These are phyloP conservation scores for Lasiosphaeria ovina DNA, from an alignment of 495 filamentous ascomycete species.

Conservation along the genomic window DNA sequence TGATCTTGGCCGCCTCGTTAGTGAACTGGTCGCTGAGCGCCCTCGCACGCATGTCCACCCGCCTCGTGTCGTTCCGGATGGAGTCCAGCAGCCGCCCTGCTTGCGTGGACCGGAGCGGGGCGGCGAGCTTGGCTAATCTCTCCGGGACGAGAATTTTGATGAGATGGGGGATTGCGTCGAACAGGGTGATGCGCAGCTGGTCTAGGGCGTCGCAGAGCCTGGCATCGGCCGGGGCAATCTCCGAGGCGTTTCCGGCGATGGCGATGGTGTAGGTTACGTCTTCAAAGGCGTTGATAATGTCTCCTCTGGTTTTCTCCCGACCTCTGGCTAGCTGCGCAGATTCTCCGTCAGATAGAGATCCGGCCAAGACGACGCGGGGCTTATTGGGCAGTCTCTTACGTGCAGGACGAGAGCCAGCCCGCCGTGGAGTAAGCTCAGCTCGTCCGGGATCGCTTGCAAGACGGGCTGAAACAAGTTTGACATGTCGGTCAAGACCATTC, in stretches of 20 bases:
- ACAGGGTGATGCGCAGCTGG: slow-evolving; percentile 5
- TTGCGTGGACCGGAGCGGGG: slow-evolving; percentile 4
- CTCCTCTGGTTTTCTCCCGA: slow-evolving; percentile 1
- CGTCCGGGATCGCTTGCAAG: slow-evolving; percentile 13
- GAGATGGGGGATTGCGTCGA: slow-evolving; percentile 6
- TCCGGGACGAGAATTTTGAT: slow-evolving; percentile 6
- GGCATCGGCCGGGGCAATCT: background rate
- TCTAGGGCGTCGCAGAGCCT: slow-evolving; percentile 1
- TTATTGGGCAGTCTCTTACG: background rate
- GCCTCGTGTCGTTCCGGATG: slow-evolving; percentile 8
- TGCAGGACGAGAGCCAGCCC: slow-evolving; percentile 14
- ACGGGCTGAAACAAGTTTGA: slow-evolving; percentile 9
- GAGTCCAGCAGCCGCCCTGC: slow-evolving; percentile 9
- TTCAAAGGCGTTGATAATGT: slow-evolving; percentile 13
- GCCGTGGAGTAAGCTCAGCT: slow-evolving; percentile 10
- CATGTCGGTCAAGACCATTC: slow-evolving; percentile 7
- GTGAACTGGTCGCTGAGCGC: slow-evolving; percentile 9
- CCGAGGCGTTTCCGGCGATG: slow-evolving; percentile 11
- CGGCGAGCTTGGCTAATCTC: background rate
- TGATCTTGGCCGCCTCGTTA: slow-evolving; percentile 9
- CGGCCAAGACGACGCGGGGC: background rate
- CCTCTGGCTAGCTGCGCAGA: slow-evolving; percentile 5
- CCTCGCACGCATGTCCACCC: slow-evolving; percentile 6
- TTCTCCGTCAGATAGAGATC: background rate
- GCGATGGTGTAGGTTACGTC: slow-evolving; percentile 3